phyloP scores from a whole-genome alignment of 2,329 filamentous ascomycete genomes.

The Myriosclerotinia duriaeana region DNA sequence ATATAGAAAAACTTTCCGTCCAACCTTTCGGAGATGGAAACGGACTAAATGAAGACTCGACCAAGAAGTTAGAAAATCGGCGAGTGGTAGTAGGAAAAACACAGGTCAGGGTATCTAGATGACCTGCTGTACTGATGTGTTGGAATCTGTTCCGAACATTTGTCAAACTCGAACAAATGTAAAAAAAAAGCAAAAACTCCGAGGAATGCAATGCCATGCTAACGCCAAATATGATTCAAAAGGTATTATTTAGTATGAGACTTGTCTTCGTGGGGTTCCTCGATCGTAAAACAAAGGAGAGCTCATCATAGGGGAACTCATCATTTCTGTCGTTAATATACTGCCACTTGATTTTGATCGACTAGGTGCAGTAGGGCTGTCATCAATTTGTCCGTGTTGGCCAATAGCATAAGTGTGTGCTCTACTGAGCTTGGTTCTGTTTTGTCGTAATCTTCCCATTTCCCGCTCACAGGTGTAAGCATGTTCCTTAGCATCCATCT shows the following conservation, averaged over 20 bases:
- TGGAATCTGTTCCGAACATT: constrained; percentile 20
- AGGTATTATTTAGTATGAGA: constrained; percentile 54
- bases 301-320: constrained; percentile 22
- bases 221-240: constrained; percentile 36
- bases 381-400: constrained; percentile 59
- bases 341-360: constrained; percentile 35
- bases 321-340: constrained; percentile 42
- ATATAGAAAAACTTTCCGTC: constrained; percentile 29
- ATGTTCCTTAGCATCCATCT: constrained; percentile 92
- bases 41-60: constrained; percentile 18
- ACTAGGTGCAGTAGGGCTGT: constrained; percentile 55
- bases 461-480: constrained; percentile 91
- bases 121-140: constrained; percentile 20
- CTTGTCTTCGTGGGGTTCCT: constrained; percentile 59
- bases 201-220: constrained; percentile 25
- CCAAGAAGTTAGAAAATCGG: constrained; percentile 15
- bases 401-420: constrained; percentile 97
- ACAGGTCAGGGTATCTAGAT: constrained; percentile 22
- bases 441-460: constrained; percentile 86
- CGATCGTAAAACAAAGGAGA: constrained; percentile 52
- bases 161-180: constrained; percentile 11
- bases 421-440: constrained; percentile 76
- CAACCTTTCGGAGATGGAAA: constrained; percentile 20
- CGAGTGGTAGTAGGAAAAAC: constrained; percentile 18
- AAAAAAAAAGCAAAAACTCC: constrained; percentile 12